Evolutionary conservation across 75 land plant genomes (phyloP).

Genomic region (Pinus albicaulis): DNA sequence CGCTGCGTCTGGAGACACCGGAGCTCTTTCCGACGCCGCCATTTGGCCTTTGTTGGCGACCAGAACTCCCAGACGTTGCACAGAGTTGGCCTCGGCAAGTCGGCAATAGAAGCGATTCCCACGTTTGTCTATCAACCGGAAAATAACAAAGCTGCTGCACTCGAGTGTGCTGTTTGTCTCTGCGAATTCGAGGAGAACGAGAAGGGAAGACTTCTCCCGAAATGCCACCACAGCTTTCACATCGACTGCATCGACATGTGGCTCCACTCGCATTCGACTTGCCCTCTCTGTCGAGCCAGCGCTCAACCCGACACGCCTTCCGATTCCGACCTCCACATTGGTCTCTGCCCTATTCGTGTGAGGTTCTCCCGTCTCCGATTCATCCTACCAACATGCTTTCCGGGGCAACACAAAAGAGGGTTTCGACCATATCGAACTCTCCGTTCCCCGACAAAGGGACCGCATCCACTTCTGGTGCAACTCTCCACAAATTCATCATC

Average conservation of each 20-base stretch:
- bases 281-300: conserved; percentile 6
- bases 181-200: conserved; percentile 27
- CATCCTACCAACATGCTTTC: conserved; percentile 60
- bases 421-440: conserved; percentile 6
- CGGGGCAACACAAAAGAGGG: conserved; percentile 49
- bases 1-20: too few species aligned
- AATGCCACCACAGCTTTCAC: conserved; percentile 38
- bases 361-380: background rate
- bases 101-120: too few species aligned
- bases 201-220: conserved; percentile 19
- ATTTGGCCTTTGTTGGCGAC: too few species aligned
- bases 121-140: too few species aligned
- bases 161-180: conserved; percentile 42
- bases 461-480: background rate
- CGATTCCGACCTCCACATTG: background rate
- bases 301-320: conserved; percentile 1
- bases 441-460: conserved; percentile 8
- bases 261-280: conserved; percentile 22
- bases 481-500: conserved; percentile 9
- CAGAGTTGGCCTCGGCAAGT: too few species aligned
- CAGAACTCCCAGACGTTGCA: too few species aligned
- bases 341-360: background rate
- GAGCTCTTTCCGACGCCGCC: too few species aligned
- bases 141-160: too few species aligned
- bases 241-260: conserved; percentile 39